phyloP scores from a whole-genome alignment of 2,329 filamentous ascomycete species.

The Cytospora piceicola region DNA sequence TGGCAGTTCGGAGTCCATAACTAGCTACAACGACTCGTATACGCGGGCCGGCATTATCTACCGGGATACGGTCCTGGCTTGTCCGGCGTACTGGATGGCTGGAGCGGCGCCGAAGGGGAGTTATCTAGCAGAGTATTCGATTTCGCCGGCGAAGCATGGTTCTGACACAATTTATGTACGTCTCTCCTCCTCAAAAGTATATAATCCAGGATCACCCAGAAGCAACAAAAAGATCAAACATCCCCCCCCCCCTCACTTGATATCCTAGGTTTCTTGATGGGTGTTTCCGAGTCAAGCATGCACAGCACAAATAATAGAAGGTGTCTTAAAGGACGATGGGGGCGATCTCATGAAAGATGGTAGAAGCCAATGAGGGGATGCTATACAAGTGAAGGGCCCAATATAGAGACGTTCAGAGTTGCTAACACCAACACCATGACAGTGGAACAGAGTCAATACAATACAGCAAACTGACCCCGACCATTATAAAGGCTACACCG shows the following conservation, averaged over 20 bases:
- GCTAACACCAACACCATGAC: slow-evolving; percentile 4
- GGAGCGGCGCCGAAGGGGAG: slow-evolving; percentile 47
- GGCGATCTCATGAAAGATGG: neutral
- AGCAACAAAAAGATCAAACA: neutral
- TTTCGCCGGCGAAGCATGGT: slow-evolving; percentile 61
- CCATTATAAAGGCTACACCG: slow-evolving; percentile 60
- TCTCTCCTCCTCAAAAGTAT: slow-evolving; percentile 20
- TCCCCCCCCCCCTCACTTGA: too few relatives aligned
- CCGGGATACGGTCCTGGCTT: slow-evolving; percentile 61
- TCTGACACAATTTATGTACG: slow-evolving; percentile 60
- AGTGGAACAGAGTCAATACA: slow-evolving; percentile 61
- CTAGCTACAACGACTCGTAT: slow-evolving; percentile 53
- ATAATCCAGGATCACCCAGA: neutral
- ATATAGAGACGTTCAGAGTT: neutral
- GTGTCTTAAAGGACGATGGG: too few relatives aligned
- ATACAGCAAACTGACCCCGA: slow-evolving; percentile 56
- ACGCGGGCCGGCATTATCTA: slow-evolving; percentile 60
- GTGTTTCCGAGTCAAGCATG: neutral
- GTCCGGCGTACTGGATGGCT: slow-evolving; percentile 62
- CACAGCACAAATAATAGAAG: neutral
- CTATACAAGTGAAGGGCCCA: neutral
- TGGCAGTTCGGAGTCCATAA: slow-evolving; percentile 52
- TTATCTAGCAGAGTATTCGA: slow-evolving; percentile 64
- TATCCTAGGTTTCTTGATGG: neutral
- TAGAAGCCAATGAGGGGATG: too few relatives aligned